A percentile compares a stretch with the other conserved stretches of the same genome.
Evolutionary conservation across 805 yeast genomes (phyloP).

Genomic region (Metschnikowia arizonensis): DNA sequence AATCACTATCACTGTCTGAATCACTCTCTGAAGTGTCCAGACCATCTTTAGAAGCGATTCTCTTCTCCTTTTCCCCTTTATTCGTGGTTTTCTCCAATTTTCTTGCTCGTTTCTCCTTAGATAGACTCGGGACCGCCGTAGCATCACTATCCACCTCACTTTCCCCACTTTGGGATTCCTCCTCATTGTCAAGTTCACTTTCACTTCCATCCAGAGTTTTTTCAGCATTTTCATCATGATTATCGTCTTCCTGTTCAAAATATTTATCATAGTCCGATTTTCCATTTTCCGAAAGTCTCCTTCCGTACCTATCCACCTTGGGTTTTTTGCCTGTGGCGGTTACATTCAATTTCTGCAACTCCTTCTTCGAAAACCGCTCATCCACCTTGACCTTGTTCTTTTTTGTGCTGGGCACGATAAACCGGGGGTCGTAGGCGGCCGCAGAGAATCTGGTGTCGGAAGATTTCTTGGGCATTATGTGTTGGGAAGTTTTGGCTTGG

Average conservation of each 20-base stretch:
- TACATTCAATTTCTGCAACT: constrained; percentile 46
- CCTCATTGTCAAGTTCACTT: constrained; percentile 5
- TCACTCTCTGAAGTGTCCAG: neutral
- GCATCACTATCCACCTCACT: neutral
- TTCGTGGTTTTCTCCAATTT: neutral
- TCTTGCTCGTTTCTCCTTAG: neutral
- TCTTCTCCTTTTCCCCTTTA: neutral
- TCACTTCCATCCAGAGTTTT: constrained; percentile 13
- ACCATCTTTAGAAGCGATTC: neutral
- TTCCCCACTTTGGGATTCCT: too few species aligned
- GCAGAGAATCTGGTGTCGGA: constrained; percentile 72
- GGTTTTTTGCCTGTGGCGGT: constrained; percentile 51
- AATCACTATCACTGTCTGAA: neutral
- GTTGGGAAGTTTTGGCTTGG: neutral
- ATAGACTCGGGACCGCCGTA: neutral
- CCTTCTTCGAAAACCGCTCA: constrained; percentile 71
- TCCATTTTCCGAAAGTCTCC: constrained; percentile 50
- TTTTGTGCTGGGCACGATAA: constrained; percentile 66
- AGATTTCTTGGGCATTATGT: constrained; percentile 8
- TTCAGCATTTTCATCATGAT: neutral
- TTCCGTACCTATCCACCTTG: constrained; percentile 82
- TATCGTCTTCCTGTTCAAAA: constrained; percentile 54
- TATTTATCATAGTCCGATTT: constrained; percentile 48
- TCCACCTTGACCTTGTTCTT: constrained; percentile 76
- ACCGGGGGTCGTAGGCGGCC: constrained; percentile 85